Evolutionary conservation across 352 stramenopile genomes (phyloP), one percentile per base, ranked within the genome.

Genomic region (Phytophthora capsici): DNA sequence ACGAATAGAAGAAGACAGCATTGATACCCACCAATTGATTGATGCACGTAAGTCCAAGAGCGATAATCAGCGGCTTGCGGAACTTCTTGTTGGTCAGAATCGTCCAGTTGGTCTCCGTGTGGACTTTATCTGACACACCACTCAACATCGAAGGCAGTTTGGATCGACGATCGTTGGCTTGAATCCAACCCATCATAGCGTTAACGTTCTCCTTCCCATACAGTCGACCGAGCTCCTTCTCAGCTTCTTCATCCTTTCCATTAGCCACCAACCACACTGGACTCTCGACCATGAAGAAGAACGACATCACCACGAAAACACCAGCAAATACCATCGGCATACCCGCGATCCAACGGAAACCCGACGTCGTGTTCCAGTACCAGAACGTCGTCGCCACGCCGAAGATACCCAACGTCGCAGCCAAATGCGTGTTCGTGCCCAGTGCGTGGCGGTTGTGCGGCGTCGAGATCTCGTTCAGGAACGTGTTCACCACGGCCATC

Each of bases 21-120:
- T 85, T 90, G 61, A 90, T 82, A 16, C 78, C 81, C 6, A 79
- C 81, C 38, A 90, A 71, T 54, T 88, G 81, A 55, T 87, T 79
- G n/a, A 73, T 66, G n/a, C 72, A 71, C 0, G 69, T 71, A 10
- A 88, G 51, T 5, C 61, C 71, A 13, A 82, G 59, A 1, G 79
- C 78, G 7, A 87, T 62, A 20, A 86, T 30, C 1, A 84, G 44
- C 40, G 78, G 78, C 3, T 72, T 69, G 22, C 62, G 67, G 52
- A 68, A 71, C 52, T 71, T 71, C 4, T 58, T 43, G 23, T 67
- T 70, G 22, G 65, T 54, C 7, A 74, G 13, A 34, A 81, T 65
- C 0, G 63, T 55, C 45, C 51, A 70, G 22, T 54, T 59, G 1
- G 26, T 71, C 12, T 74, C 66, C 1, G 65, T 44, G 20, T 70